phyloP scores from a whole-genome alignment of 768 basidiomycete genomes.

The Tephrocybe rancida region DNA sequence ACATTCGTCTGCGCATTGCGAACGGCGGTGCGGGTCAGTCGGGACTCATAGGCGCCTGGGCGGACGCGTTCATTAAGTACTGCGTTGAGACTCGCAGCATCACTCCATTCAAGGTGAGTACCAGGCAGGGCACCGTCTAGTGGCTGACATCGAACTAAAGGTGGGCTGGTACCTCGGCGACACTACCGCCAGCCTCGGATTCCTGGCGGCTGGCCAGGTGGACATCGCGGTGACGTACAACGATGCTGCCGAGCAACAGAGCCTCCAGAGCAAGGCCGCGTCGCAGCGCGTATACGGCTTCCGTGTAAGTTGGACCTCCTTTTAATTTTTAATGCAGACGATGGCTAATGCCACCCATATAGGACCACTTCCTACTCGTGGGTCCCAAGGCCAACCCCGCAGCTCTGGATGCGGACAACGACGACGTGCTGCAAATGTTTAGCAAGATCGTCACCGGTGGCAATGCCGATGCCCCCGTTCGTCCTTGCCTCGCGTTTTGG shows the following conservation, averaged over 20 bases:
- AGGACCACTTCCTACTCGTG: slow-evolving; percentile 56
- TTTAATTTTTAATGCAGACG: background rate
- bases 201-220: slow-evolving; percentile 40
- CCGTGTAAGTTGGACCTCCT: slow-evolving; percentile 36
- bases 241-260: slow-evolving; percentile 47
- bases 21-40: slow-evolving; percentile 23
- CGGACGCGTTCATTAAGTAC: slow-evolving; percentile 19
- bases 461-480: slow-evolving; percentile 43
- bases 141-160: slow-evolving; percentile 24
- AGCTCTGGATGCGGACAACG: slow-evolving; percentile 25
- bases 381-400: slow-evolving; percentile 53
- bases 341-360: background rate
- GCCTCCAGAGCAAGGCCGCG: slow-evolving; percentile 31
- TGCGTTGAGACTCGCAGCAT: slow-evolving; percentile 5
- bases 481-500: background rate
- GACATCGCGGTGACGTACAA: slow-evolving; percentile 59
- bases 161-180: slow-evolving; percentile 61
- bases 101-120: slow-evolving; percentile 13
- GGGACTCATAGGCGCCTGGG: slow-evolving; percentile 21
- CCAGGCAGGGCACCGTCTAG: background rate
- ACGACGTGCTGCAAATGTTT: slow-evolving; percentile 44
- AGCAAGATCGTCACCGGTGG: slow-evolving; percentile 47
- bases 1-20: slow-evolving; percentile 17
- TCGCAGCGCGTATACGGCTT: slow-evolving; percentile 43
- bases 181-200: slow-evolving; percentile 50